phyloP scores from a whole-genome alignment of 1,284 basidiomycete species.

The Stereum hirsutum region DNA sequence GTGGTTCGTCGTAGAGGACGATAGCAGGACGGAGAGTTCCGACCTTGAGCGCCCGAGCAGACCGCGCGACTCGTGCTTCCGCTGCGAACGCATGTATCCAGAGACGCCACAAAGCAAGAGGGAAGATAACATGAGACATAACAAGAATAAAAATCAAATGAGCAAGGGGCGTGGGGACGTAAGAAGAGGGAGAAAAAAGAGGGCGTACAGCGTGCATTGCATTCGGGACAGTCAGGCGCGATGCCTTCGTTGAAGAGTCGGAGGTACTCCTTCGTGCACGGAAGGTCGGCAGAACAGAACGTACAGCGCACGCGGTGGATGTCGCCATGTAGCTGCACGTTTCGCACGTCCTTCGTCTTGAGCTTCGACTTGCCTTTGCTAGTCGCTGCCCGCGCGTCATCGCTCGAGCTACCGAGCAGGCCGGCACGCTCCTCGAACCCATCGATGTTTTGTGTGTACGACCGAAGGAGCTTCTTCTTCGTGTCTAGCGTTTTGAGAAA shows the following conservation, averaged over 20 bases:
- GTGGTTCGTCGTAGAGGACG: constrained; percentile 85
- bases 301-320: constrained; percentile 83
- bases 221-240: constrained; percentile 80
- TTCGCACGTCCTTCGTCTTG: constrained; percentile 62
- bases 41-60: constrained; percentile 68
- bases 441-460: constrained; percentile 96
- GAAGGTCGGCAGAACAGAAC: constrained; percentile 69
- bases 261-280: constrained; percentile 56
- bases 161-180: no score
- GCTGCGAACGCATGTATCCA: constrained; percentile 32
- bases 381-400: constrained; percentile 37
- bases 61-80: constrained; percentile 67
- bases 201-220: constrained; percentile 65
- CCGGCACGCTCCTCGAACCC: constrained; percentile 82
- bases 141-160: constrained; percentile 6
- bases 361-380: constrained; percentile 62
- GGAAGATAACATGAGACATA: no score
- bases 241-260: constrained; percentile 55
- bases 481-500: constrained; percentile 82
- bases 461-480: constrained; percentile 80
- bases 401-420: constrained; percentile 53
- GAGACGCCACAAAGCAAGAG: constrained; percentile 7
- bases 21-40: constrained; percentile 82
- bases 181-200: no score
- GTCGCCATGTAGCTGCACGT: constrained; percentile 89